phyloP scores from a whole-genome alignment of 1,139 yeast genomes.

The Pichia sp. region DNA sequence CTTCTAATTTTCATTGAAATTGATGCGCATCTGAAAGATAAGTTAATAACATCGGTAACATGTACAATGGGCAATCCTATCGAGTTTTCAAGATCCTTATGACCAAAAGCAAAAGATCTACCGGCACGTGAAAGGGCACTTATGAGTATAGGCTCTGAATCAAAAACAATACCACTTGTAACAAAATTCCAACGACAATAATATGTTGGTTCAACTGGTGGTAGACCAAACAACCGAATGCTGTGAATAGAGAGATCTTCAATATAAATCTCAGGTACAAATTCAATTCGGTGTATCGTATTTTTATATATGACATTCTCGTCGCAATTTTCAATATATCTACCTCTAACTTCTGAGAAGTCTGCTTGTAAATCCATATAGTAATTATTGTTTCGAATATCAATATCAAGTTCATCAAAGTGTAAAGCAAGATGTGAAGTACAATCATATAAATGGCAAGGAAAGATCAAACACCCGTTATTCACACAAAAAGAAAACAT shows the following conservation, averaged over 20 bases:
- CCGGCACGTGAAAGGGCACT: conserved; percentile 39
- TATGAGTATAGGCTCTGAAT: conserved; percentile 45
- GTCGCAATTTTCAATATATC: conserved; percentile 29
- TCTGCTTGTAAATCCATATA: conserved; percentile 79
- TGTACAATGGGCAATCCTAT: conserved; percentile 49
- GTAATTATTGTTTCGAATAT: conserved; percentile 78
- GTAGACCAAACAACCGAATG: conserved; percentile 87
- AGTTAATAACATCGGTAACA: conserved; percentile 61
- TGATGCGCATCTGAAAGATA: conserved; percentile 41
- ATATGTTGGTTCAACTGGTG: conserved; percentile 83
- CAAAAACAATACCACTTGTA: conserved; percentile 49
- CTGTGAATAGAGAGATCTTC: conserved; percentile 71
- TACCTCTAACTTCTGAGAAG: conserved; percentile 41
- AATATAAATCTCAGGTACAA: conserved; percentile 41
- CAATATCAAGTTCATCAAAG: conserved; percentile 64
- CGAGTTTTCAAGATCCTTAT: conserved; percentile 68
- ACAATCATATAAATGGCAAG: conserved; percentile 59
- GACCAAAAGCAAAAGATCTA: conserved; percentile 51
- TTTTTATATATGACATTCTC: conserved; percentile 23
- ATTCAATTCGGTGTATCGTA: conserved; percentile 13
- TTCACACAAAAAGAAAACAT: conserved; percentile 62
- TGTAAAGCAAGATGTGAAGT: conserved; percentile 55
- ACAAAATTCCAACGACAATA: conserved; percentile 85
- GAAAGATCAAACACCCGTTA: conserved; percentile 65
- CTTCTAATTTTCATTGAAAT: conserved; percentile 29